Conservation (phyloP, 2,329 filamentous ascomycete species). For the Cadophora malorum region DNA sequence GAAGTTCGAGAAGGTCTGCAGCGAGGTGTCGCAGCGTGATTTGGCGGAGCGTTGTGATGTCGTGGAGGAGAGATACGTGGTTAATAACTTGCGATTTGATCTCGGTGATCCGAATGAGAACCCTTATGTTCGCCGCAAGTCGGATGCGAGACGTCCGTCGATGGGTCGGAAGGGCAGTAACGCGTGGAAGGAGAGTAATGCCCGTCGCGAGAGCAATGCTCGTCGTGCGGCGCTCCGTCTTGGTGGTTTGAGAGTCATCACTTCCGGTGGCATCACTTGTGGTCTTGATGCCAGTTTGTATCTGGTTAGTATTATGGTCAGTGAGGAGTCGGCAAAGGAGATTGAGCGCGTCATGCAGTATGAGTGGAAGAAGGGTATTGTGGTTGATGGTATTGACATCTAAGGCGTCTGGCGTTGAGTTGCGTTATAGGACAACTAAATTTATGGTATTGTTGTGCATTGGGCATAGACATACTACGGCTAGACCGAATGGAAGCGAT, state of each 20-base stretch:
- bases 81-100: slow-evolving; percentile 90
- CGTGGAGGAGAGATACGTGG: slow-evolving; percentile 83
- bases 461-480: slow-evolving; percentile 24
- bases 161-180: slow-evolving; percentile 82
- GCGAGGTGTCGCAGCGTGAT: slow-evolving; percentile 72
- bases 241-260: slow-evolving; percentile 75
- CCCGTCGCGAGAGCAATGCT: slow-evolving; percentile 79
- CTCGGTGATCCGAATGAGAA: slow-evolving; percentile 80
- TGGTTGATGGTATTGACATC: slow-evolving; percentile 85
- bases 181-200: slow-evolving; percentile 77
- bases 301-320: slow-evolving; percentile 82
- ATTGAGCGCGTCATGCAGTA: slow-evolving; percentile 79
- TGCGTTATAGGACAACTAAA: slow-evolving; percentile 6
- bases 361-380: slow-evolving; percentile 84
- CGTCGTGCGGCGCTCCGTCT: slow-evolving; percentile 69
- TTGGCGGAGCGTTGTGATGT: slow-evolving; percentile 81
- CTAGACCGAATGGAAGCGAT: slow-evolving; percentile 11
- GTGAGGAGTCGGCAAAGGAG: slow-evolving; percentile 76
- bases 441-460: slow-evolving; percentile 17
- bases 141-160: slow-evolving; percentile 67
- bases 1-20: slow-evolving; percentile 81
- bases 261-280: slow-evolving; percentile 77
- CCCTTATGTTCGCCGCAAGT: slow-evolving; percentile 80
- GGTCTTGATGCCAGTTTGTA: slow-evolving; percentile 86
- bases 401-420: slow-evolving; percentile 49